phyloP scores from a whole-genome alignment of 2,329 filamentous ascomycete genomes.

The Hypoxylon sp. region DNA sequence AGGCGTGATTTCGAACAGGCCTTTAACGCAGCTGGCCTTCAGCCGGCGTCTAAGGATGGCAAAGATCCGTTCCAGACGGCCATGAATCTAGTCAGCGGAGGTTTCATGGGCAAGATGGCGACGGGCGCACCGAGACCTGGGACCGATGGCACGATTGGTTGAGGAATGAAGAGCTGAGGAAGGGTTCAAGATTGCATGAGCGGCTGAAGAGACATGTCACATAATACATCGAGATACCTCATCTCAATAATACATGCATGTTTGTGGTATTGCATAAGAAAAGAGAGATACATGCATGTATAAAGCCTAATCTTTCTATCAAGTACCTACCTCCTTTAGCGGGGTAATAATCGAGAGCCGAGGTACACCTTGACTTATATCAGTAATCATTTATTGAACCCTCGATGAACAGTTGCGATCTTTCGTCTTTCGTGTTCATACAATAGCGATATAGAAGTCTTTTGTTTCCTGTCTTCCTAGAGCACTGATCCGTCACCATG shows the following conservation, averaged over 20 bases:
- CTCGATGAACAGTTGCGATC: not conserved
- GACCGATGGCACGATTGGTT: conserved; percentile 42
- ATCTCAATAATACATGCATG: not conserved
- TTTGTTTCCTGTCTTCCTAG: not conserved
- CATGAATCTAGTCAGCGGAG: conserved; percentile 41
- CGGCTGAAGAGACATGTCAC: conserved; percentile 13
- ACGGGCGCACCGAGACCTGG: conserved; percentile 44
- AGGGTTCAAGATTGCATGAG: conserved; percentile 9
- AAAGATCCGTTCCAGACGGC: conserved; percentile 43
- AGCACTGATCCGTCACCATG: conserved; percentile 53
- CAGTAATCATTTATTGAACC: not conserved
- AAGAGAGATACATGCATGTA: not conserved
- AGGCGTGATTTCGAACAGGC: conserved; percentile 75
- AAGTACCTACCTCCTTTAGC: conserved; percentile 7
- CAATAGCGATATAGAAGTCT: not conserved
- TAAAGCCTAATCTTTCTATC: not conserved
- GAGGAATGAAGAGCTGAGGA: not conserved
- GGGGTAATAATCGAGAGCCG: conserved; percentile 17
- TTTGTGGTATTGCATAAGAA: conserved; percentile 21
- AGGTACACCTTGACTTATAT: conserved; percentile 17
- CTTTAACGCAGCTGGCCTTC: conserved; percentile 55
- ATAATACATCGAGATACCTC: conserved; percentile 7
- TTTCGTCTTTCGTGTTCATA: not conserved
- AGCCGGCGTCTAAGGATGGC: conserved; percentile 37
- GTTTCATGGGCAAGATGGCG: conserved; percentile 45